phyloP scores from a whole-genome alignment of 495 filamentous ascomycete species.

The Aspergillus leporis region DNA sequence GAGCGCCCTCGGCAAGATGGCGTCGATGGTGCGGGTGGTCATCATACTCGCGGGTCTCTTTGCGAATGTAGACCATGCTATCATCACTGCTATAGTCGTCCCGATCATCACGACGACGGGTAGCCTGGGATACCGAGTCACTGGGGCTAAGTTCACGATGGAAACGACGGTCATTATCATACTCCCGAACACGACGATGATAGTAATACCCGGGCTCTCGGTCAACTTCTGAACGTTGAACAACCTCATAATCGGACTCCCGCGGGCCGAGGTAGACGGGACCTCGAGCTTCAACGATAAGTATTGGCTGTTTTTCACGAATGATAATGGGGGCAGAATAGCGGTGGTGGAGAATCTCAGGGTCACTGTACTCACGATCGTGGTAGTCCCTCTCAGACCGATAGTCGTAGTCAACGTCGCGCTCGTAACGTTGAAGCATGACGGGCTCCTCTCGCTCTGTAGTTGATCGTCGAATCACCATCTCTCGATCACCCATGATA shows the following conservation, averaged over 20 bases:
- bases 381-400: conserved; percentile 58
- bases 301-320: conserved; percentile 69
- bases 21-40: conserved; percentile 66
- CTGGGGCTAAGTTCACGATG: conserved; percentile 58
- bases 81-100: conserved; percentile 62
- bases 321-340: conserved; percentile 67
- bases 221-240: conserved; percentile 61
- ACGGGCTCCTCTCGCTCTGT: conserved; percentile 46
- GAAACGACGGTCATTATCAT: conserved; percentile 52
- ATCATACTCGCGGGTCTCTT: conserved; percentile 57
- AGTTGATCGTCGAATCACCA: conserved; percentile 48
- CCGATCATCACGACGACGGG: conserved; percentile 38
- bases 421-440: conserved; percentile 43
- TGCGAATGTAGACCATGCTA: conserved; percentile 59
- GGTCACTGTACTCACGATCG: conserved; percentile 49
- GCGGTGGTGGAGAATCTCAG: conserved; percentile 59
- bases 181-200: conserved; percentile 58
- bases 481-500: conserved; percentile 38
- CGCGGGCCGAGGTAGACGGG: conserved; percentile 65
- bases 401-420: conserved; percentile 46
- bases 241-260: conserved; percentile 67
- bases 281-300: conserved; percentile 72
- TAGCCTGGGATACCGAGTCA: conserved; percentile 58
- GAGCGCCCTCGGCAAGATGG: conserved; percentile 83
- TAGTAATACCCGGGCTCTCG: conserved; percentile 65